Evolutionary conservation across 2,329 filamentous ascomycete species (phyloP).

Genomic region (Myriosclerotinia duriaeana): DNA sequence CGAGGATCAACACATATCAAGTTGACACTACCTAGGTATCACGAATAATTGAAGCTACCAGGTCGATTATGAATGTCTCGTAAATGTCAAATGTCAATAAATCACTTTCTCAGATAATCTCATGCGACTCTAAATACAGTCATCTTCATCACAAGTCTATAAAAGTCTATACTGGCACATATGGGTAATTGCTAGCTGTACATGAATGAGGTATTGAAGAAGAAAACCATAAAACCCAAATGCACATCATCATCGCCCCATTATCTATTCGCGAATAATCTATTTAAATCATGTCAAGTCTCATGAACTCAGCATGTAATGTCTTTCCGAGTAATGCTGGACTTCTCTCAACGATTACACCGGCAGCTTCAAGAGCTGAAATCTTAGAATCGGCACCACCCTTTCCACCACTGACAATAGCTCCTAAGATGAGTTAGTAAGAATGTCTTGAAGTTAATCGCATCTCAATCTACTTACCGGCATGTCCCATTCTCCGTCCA

Average conservation of each 20-base stretch:
- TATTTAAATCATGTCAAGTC: slow-evolving; percentile 83
- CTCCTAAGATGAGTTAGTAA: slow-evolving; percentile 47
- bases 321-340: slow-evolving; percentile 91
- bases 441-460: not conserved
- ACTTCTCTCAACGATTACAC: slow-evolving; percentile 94
- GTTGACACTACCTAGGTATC: too few species aligned
- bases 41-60: too few species aligned
- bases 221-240: slow-evolving; percentile 35
- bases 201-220: slow-evolving; percentile 40
- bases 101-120: not conserved
- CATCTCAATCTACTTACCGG: slow-evolving; percentile 54
- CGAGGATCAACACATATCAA: too few species aligned
- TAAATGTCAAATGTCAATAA: not conserved
- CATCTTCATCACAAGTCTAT: slow-evolving; percentile 22
- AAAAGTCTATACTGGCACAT: slow-evolving; percentile 25
- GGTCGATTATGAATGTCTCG: too few species aligned
- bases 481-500: slow-evolving; percentile 96
- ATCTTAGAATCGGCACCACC: slow-evolving; percentile 99
- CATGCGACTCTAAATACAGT: not conserved
- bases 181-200: slow-evolving; percentile 41
- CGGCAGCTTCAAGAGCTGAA: slow-evolving; percentile 84
- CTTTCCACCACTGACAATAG: slow-evolving; percentile 96
- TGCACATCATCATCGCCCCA: slow-evolving; percentile 32
- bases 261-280: slow-evolving; percentile 34
- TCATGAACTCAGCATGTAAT: slow-evolving; percentile 92